Conservation (phyloP, 441 rosid species). For the California macrophylla region DNA sequence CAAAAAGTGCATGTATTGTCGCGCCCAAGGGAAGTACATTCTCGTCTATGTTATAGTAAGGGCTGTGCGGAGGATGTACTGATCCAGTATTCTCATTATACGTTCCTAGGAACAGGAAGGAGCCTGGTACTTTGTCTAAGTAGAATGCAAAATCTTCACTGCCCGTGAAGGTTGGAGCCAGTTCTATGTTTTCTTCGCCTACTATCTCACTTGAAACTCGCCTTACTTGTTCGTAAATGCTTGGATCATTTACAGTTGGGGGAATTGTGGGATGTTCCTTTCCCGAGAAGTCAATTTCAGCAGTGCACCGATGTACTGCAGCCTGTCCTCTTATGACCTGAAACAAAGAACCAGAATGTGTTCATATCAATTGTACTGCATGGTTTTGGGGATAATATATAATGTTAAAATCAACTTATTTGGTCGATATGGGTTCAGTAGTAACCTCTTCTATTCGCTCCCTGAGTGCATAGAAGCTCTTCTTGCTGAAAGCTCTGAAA, state of each 20-base stretch:
- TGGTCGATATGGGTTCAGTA: neutral
- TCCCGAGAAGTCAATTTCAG: constrained; percentile 15
- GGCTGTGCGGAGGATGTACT: constrained; percentile 36
- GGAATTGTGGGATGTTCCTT: constrained; percentile 21
- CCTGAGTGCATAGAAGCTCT: constrained; percentile 36
- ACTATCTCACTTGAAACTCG: constrained; percentile 26
- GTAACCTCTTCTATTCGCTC: constrained; percentile 48
- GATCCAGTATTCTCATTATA: constrained; percentile 34
- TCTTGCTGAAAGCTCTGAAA: constrained; percentile 46
- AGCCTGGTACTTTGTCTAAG: constrained; percentile 35
- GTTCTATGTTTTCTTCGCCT: constrained; percentile 33
- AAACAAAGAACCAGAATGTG: neutral
- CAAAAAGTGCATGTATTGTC: constrained; percentile 38
- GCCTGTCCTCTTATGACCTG: constrained; percentile 40
- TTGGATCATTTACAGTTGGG: constrained; percentile 38
- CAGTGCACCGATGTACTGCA: constrained; percentile 18
- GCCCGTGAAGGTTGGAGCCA: constrained; percentile 40
- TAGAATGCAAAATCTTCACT: constrained; percentile 58
- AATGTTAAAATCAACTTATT: too few species aligned
- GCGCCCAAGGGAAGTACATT: constrained; percentile 46
- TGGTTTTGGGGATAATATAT: neutral
- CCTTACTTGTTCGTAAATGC: constrained; percentile 25
- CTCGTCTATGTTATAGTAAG: constrained; percentile 42
- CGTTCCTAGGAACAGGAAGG: constrained; percentile 34
- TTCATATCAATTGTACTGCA: neutral